These are phyloP conservation scores for Apiotrichum domesticum DNA, from an alignment of 1,284 basidiomycete species.

Conservation along the genomic window DNA sequence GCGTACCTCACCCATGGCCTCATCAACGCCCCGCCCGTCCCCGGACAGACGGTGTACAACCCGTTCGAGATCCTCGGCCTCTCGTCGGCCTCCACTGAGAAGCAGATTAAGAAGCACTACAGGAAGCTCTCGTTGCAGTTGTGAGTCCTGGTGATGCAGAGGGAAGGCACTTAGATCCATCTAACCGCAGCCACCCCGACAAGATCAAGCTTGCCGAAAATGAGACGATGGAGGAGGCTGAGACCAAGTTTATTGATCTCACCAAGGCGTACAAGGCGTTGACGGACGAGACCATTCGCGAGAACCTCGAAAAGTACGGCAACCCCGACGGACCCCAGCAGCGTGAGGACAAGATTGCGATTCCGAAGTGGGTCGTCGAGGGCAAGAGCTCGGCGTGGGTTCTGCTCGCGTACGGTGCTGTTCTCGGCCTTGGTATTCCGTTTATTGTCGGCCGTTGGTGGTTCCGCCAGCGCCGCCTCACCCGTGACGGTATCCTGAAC, in stretches of 20 bases:
- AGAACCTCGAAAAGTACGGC: conserved; percentile 86
- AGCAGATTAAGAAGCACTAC: conserved; percentile 94
- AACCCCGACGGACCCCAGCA: conserved; percentile 97
- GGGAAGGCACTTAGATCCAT: no score
- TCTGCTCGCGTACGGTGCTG: conserved; percentile 74
- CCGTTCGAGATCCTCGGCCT: conserved; percentile 93
- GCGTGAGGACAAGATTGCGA: conserved; percentile 89
- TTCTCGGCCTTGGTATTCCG: conserved; percentile 83
- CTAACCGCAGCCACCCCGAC: conserved; percentile 75
- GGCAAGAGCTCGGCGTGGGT: conserved; percentile 88
- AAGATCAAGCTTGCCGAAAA: conserved; percentile 81
- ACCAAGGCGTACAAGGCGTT: conserved; percentile 99
- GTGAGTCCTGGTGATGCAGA: conserved; percentile 51
- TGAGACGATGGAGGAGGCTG: conserved; percentile 83
- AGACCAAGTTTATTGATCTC: conserved; percentile 81
- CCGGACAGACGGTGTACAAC: conserved; percentile 73
- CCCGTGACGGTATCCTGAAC: conserved; percentile 86
- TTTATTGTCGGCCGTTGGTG: conserved; percentile 92
- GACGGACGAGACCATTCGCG: conserved; percentile 87
- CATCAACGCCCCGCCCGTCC: conserved; percentile 51
- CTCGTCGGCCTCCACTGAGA: conserved; percentile 62
- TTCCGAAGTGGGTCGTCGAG: conserved; percentile 92
- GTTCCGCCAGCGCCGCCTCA: conserved; percentile 86
- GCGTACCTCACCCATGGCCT: conserved; percentile 64
- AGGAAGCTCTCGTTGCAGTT: conserved; percentile 86